Evolutionary conservation across 441 rosid species (phyloP), one percentile per base, ranked within the genome.

Genomic region (Biscutella laevigata): DNA sequence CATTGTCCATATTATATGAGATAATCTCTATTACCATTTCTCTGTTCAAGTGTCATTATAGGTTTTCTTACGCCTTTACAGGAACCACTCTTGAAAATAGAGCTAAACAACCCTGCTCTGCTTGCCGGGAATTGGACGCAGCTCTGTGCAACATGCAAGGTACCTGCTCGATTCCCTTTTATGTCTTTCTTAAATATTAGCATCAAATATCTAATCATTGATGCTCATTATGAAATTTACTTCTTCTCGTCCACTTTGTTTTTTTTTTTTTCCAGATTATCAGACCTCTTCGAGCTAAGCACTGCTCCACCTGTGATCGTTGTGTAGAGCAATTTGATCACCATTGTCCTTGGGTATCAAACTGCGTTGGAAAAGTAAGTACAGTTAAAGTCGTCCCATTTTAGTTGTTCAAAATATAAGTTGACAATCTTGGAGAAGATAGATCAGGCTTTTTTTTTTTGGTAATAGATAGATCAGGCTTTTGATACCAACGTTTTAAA

Each of bases 61-160:
- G 36, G 14, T 52, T 62, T 32, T 30, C 32, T 68, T 58, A 33
- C 34, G 41, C 11, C 59, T 34, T 69, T 6, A 9, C 53, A 86
- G 97, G 99, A 88, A 76, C 97, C 95, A 28, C 74, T 92, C 48
- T 62, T 92, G 80, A 92, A 84, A 86, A 77, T 84, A 62, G 97
- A 88, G 75, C 80, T 86, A 40, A 88, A 88, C 63, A 80, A 78
- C 65, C 95, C 92, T 63, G 83, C 86, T 59, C 70, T 94, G 82
- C 80, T 89, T 46, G 79, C 94, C 72, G 95, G 97, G 59, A 88
- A 86, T 66, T 92, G 99, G 97, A 78, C 95, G 64, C 97, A 77
- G 79, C 95, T 88, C 47, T 92, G 99, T 75, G 82, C 95, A 27
- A 88, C 99, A 34, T 92, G 99, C 97, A 92, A 92, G 90, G 95